These are phyloP conservation scores for Nasturtium officinale DNA, from an alignment of 345 rosid genomes.

Conservation along the genomic window DNA sequence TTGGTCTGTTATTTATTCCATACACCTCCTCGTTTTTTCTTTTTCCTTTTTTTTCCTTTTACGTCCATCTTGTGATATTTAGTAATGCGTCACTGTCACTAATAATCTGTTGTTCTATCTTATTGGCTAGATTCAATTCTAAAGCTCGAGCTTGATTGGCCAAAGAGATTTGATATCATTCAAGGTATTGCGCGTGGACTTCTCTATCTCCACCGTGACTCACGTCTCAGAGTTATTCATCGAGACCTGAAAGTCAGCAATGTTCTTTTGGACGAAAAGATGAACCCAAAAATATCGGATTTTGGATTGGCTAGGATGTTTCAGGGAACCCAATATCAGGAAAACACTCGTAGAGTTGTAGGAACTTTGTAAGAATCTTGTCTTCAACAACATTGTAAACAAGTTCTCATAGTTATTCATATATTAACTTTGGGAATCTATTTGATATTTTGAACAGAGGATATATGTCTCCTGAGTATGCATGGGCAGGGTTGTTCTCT, in stretches of 20 bases:
- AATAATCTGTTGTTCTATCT: not conserved
- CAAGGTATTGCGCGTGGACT: slow-evolving; percentile 44
- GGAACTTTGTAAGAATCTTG: slow-evolving; percentile 41
- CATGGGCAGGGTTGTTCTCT: slow-evolving; percentile 53
- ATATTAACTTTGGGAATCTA: not conserved
- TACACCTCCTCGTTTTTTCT: not conserved
- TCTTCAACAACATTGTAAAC: not conserved
- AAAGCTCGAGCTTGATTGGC: slow-evolving; percentile 36
- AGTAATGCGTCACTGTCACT: not conserved
- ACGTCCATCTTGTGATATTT: not conserved
- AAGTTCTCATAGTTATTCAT: not conserved
- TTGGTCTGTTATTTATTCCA: slow-evolving; percentile 42
- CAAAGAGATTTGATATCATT: slow-evolving; percentile 36
- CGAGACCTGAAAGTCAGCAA: slow-evolving; percentile 41
- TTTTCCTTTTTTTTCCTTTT: not conserved
- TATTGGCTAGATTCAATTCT: slow-evolving; percentile 32
- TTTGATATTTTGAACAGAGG: slow-evolving; percentile 33
- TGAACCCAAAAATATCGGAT: slow-evolving; percentile 40
- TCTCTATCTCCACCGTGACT: slow-evolving; percentile 43
- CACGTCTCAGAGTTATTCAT: slow-evolving; percentile 42
- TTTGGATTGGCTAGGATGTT: slow-evolving; percentile 43
- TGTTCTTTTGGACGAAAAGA: slow-evolving; percentile 37
- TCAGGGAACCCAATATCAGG: slow-evolving; percentile 41
- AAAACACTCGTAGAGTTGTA: slow-evolving; percentile 38
- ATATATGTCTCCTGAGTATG: slow-evolving; percentile 61